phyloP scores from a whole-genome alignment of 2,329 filamentous ascomycete species.

The Fusarium sp. region DNA sequence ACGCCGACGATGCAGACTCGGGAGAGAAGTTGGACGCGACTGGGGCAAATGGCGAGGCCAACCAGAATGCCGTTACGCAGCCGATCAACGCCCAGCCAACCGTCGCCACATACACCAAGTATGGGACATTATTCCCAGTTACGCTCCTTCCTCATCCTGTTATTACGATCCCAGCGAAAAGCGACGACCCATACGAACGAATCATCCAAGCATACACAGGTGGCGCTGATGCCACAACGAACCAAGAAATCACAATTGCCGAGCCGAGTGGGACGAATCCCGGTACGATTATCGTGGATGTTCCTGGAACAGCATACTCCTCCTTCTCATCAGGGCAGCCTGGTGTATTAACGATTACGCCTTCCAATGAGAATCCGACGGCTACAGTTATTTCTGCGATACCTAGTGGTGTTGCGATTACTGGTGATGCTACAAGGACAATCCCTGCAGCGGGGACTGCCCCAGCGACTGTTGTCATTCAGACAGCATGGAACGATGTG shows the following conservation, averaged over 20 bases:
- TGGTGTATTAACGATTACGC: constrained; percentile 29
- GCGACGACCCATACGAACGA: constrained; percentile 29
- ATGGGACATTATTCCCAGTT: constrained; percentile 16
- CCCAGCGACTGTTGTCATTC: constrained; percentile 31
- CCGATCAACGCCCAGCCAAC: not conserved
- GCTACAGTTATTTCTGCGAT: constrained; percentile 29
- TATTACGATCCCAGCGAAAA: constrained; percentile 26
- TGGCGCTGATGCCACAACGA: constrained; percentile 21
- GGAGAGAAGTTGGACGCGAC: too few species aligned
- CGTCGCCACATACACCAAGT: constrained; percentile 15
- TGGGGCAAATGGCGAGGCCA: not conserved
- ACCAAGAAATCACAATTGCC: constrained; percentile 32
- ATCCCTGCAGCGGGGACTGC: constrained; percentile 22
- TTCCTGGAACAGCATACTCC: constrained; percentile 32
- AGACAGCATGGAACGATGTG: constrained; percentile 30
- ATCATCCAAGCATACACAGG: constrained; percentile 35
- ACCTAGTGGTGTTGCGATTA: constrained; percentile 17
- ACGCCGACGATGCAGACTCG: not conserved
- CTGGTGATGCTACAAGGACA: constrained; percentile 21
- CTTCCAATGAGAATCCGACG: constrained; percentile 30
- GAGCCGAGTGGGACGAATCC: constrained; percentile 28
- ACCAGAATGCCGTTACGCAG: constrained; percentile 8
- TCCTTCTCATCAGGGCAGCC: constrained; percentile 27
- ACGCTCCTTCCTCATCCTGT: constrained; percentile 28
- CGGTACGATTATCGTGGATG: constrained; percentile 28